phyloP scores from a whole-genome alignment of 768 basidiomycete genomes.

The Suillus tomentosus region DNA sequence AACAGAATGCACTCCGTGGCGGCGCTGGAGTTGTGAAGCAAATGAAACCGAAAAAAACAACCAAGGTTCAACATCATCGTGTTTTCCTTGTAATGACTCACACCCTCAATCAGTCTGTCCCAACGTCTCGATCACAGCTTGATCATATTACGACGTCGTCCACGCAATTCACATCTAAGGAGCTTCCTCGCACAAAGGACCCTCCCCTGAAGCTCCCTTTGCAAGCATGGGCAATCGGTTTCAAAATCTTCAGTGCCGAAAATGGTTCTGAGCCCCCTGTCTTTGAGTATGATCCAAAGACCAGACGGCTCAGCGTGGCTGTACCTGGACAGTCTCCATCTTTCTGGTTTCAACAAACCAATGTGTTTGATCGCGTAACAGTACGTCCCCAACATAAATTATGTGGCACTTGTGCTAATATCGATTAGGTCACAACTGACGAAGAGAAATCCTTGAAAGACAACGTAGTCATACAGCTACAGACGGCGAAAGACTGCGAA shows the following conservation, averaged over 20 bases:
- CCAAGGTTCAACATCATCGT: conserved; percentile 17
- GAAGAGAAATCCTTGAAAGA: conserved; percentile 8
- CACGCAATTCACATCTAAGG: conserved; percentile 21
- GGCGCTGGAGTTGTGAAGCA: conserved; percentile 7
- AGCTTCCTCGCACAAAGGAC: conserved; percentile 9
- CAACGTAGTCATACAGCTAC: conserved; percentile 27
- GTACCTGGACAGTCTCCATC: background rate
- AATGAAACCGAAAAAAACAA: conserved; percentile 31
- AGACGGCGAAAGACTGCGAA: conserved; percentile 13
- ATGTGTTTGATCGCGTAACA: background rate
- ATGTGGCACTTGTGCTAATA: background rate
- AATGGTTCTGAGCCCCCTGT: background rate
- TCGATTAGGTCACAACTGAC: conserved; percentile 30
- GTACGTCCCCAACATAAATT: conserved; percentile 3
- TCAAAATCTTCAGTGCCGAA: conserved; percentile 9
- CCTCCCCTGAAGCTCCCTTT: conserved; percentile 21
- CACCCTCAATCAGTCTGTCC: background rate
- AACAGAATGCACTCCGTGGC: background rate
- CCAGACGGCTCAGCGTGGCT: background rate
- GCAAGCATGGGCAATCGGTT: conserved; percentile 31
- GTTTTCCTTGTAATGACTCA: background rate
- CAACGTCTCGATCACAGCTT: background rate
- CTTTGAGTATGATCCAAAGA: background rate
- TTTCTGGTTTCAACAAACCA: background rate
- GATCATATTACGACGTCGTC: conserved; percentile 33